Evolutionary conservation across 2,329 filamentous ascomycete species (phyloP), one percentile per base, ranked within the genome.

Genomic region (Cladosporium sp.): DNA sequence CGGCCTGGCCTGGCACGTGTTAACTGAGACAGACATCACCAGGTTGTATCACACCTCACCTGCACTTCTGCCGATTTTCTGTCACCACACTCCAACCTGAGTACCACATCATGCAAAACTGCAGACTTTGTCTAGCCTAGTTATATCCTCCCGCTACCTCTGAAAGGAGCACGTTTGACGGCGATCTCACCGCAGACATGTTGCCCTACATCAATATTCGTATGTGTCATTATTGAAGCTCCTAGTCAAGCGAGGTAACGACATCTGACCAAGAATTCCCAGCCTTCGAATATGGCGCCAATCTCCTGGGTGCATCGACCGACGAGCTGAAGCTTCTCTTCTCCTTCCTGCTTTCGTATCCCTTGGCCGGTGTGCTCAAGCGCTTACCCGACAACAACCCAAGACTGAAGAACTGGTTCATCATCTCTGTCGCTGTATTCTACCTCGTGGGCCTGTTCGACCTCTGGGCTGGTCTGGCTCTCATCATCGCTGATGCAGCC

Each of bases 361-460:
- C 95, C 2, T 85, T 99, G 64, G 92, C 95, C 57, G 95, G 86
- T 28, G 78, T 96, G 29, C 84, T 99, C 10, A 99, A 99, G 79
- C 87, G 95, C 62, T 85, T 99, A 23, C 94, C 95, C 35, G 95
- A 99, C 80, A 81, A 86, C 58, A 88, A 90, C 62, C 94, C 94
- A 64, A 88, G 88, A 72, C 86, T 88, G 72, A 98, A 98, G 81
- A 98, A 98, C 78, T 75, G 89, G 18, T 98, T 97, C 79, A 92
- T 90, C 68, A 89, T 98, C 69, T 92, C 89, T 31, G 87, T 92
- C 18, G 91, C 91, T 4, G 76, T 95, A 28, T 98, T 99, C 82
- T 98, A 97, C 78, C 85, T 99, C 8, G 85, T 99, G 65, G 95
- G 95, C 33, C 85, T 99, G 3, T 99, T 96, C 79, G 91, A 96